Base-by-base conservation (phyloP, 306 rosid genomes). In the Medicago lupulina region DNA sequence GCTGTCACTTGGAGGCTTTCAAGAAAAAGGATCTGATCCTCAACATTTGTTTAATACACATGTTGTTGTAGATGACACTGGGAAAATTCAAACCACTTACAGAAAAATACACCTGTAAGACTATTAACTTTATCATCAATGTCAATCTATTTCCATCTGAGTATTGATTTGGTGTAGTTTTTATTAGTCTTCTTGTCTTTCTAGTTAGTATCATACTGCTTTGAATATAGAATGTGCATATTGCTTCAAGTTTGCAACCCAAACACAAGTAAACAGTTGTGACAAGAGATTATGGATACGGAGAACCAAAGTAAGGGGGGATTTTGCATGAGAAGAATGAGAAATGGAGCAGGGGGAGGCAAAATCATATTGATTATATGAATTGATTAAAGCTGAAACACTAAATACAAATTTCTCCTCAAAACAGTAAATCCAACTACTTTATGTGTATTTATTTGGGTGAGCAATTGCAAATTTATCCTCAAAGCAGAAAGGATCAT, bases 1-100 rank as follows among this genome's bases (percentile, higher is more conserved):
- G 99, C 77, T 95, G 81, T 95, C 99, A 49, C 97, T 95, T 39
- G 99, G 99, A 60, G 99, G 99, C 67, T 95, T 95, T 76, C 99
- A 95, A 70, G 96, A 90, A 69, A 95, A 68, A 77, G 99, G 89
- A 74, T 83, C 91, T 31, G 97, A 92, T 77, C 92, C 89, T 46
- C 66, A 86, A 47, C 97, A 86, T 80, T 81, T 90, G 86, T 85
- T 67, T 61, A 95, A 95, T 80, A 90, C 97, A 4, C 99, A 95
- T 43, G 88, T 95, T 77, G 71, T 95, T 11, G 84, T 95, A n/a
- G 99, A 95, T 74, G 88, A 92, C 75, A 64, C 69, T n/a, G 99
- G 99, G 54, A 86, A 81, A 67, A 89, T 95, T 80, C 88, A 40
- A 80, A 87, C 85, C 83, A 79, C 88, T 83, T 95, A 89, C 7